Conservation (phyloP, 345 rosid genomes). For the Noccaea caerulescens region DNA sequence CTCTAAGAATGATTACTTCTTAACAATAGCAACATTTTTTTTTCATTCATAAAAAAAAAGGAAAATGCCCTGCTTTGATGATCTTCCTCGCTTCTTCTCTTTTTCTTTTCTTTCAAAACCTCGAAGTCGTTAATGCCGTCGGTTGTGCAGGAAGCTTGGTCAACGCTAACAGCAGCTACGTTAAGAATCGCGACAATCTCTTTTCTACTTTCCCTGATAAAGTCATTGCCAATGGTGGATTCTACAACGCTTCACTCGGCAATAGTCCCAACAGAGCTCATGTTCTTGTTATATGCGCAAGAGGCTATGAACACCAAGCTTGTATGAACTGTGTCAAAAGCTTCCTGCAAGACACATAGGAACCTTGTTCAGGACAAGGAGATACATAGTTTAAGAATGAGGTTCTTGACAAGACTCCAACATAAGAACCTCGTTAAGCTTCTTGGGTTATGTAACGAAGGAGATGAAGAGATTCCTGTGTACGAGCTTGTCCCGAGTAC, state of each 20-base stretch:
- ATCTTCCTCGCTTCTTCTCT: conserved; percentile 21
- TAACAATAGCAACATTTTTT: neutral
- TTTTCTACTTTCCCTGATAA: conserved; percentile 1
- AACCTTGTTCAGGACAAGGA: conserved; percentile 48
- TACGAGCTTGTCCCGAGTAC: neutral
- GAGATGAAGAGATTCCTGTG: too few relatives aligned
- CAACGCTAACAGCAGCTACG: neutral
- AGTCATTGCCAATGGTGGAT: neutral
- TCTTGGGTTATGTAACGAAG: conserved; percentile 49
- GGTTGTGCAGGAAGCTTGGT: conserved; percentile 12
- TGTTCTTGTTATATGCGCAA: conserved; percentile 12
- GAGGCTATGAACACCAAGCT: conserved; percentile 1
- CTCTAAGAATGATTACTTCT: neutral
- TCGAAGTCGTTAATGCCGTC: neutral
- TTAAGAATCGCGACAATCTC: conserved; percentile 14
- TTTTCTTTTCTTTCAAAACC: conserved; percentile 11
- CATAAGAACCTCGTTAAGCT: conserved; percentile 55
- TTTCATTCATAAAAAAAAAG: neutral
- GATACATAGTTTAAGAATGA: conserved; percentile 50
- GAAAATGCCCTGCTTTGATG: conserved; percentile 1
- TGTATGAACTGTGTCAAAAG: conserved; percentile 2
- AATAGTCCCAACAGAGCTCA: neutral
- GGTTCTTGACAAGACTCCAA: conserved; percentile 57
- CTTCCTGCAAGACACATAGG: too few relatives aligned
- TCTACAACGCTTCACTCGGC: conserved; percentile 19